Evolutionary conservation across 2,329 filamentous ascomycete genomes (phyloP).

Genomic region (Penicillium sp.): DNA sequence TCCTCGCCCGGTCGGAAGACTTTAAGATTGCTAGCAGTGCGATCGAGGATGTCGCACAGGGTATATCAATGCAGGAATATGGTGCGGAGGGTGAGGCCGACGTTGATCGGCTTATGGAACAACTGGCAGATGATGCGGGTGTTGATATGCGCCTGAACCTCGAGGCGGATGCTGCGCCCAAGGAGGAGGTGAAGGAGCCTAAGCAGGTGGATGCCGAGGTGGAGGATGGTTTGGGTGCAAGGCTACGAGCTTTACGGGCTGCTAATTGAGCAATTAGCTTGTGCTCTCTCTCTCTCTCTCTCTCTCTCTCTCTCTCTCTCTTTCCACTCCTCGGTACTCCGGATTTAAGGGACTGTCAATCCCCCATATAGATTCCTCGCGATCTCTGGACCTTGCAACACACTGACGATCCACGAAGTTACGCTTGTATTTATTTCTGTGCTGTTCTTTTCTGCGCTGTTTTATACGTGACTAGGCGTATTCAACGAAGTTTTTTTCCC

Average conservation of each 20-base stretch:
- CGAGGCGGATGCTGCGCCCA: conserved; percentile 40
- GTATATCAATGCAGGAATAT: conserved; percentile 45
- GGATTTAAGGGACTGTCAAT: background rate
- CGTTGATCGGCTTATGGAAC: conserved; percentile 45
- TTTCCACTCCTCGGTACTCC: background rate
- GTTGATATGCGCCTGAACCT: conserved; percentile 43
- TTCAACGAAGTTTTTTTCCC: background rate
- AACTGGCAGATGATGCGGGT: conserved; percentile 45
- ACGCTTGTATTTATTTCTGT: conserved; percentile 4
- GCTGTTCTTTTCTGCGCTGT: background rate
- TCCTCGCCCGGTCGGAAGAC: conserved; percentile 42
- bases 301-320: background rate
- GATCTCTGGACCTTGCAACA: background rate
- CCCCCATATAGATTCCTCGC: conserved; percentile 1
- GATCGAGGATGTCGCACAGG: conserved; percentile 43
- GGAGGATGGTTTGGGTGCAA: conserved; percentile 43
- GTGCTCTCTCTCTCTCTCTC: background rate
- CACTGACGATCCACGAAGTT: conserved; percentile 8
- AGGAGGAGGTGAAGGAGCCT: conserved; percentile 42
- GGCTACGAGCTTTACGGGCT: conserved; percentile 42
- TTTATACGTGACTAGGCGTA: background rate
- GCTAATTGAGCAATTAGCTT: conserved; percentile 25
- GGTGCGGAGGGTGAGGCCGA: conserved; percentile 45
- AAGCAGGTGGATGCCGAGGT: conserved; percentile 36
- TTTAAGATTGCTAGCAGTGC: conserved; percentile 45